Conservation (phyloP, 768 basidiomycete species). For the Kwoniella pini region DNA sequence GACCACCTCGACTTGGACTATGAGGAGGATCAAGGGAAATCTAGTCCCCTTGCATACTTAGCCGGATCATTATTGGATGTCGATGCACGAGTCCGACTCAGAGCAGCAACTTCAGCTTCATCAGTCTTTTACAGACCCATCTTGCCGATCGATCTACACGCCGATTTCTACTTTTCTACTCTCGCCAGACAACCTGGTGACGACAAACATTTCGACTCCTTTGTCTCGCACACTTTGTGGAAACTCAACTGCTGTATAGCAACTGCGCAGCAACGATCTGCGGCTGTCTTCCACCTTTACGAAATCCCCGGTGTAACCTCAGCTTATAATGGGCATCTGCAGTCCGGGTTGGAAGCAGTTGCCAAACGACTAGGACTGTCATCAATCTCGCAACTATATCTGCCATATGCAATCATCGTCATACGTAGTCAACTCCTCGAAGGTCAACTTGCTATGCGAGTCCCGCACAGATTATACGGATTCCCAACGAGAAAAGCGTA, state of each 20-base stretch:
- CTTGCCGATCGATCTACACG: slow-evolving; percentile 71
- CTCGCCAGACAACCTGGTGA: slow-evolving; percentile 29
- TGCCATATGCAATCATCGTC: slow-evolving; percentile 74
- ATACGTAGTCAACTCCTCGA: slow-evolving; percentile 59
- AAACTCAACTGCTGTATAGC: slow-evolving; percentile 82
- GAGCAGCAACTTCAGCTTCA: slow-evolving; percentile 65
- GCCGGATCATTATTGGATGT: slow-evolving; percentile 63
- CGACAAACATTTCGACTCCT: slow-evolving; percentile 63
- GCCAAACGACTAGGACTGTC: slow-evolving; percentile 68
- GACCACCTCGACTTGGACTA: slow-evolving; percentile 51
- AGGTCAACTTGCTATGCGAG: slow-evolving; percentile 56
- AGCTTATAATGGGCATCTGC: slow-evolving; percentile 53
- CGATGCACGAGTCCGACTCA: slow-evolving; percentile 83
- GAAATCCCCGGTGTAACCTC: slow-evolving; percentile 62
- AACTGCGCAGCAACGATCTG: slow-evolving; percentile 73
- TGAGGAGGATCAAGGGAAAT: slow-evolving; percentile 1
- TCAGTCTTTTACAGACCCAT: slow-evolving; percentile 64
- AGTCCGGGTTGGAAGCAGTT: slow-evolving; percentile 60
- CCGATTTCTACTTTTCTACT: slow-evolving; percentile 56
- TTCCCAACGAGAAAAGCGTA: slow-evolving; percentile 68
- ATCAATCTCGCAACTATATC: slow-evolving; percentile 67
- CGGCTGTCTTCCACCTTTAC: slow-evolving; percentile 83
- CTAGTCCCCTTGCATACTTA: slow-evolving; percentile 57
- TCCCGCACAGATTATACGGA: slow-evolving; percentile 75
- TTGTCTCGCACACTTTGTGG: slow-evolving; percentile 75